A percentile compares a stretch with the other conserved stretches of the same genome.
phyloP scores from a whole-genome alignment of 441 rosid genomes.

The Gossypium schwendimanii region DNA sequence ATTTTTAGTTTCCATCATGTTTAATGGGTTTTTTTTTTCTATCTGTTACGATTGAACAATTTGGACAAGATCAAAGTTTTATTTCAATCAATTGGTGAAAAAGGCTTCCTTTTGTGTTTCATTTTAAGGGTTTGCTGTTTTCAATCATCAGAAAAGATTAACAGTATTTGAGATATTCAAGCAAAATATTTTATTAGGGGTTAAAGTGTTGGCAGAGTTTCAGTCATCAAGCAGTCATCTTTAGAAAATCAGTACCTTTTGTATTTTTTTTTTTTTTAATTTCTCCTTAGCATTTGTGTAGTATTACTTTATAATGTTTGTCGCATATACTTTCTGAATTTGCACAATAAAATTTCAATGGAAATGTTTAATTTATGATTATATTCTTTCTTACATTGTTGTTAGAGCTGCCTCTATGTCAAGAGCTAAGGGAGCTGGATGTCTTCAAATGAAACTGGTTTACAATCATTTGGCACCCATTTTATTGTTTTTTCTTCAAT shows the following conservation, averaged over 20 bases:
- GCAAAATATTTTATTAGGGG: too few species aligned
- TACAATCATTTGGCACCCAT: slow-evolving; percentile 40
- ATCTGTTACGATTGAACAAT: background rate
- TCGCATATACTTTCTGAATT: too few species aligned
- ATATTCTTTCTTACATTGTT: too few species aligned
- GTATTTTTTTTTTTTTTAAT: too few species aligned
- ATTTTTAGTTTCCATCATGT: background rate
- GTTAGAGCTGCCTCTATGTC: slow-evolving; percentile 49
- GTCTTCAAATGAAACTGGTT: slow-evolving; percentile 45
- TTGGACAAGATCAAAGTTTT: background rate
- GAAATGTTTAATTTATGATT: too few species aligned
- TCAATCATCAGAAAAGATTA: too few species aligned
- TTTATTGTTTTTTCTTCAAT: slow-evolving; percentile 38
- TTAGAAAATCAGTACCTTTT: background rate
- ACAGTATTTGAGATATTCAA: too few species aligned
- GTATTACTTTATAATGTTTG: too few species aligned
- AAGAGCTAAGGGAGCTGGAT: slow-evolving; percentile 28
- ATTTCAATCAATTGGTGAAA: background rate
- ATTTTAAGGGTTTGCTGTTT: background rate
- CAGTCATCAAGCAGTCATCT: too few species aligned
- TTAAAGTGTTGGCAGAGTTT: too few species aligned
- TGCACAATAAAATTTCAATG: too few species aligned
- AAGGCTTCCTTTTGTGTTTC: background rate
- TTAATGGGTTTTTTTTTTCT: background rate
- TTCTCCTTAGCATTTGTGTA: too few species aligned